phyloP scores from a whole-genome alignment of 192 early-diverging fungal genomes.

The Linnemannia schmuckeri region DNA sequence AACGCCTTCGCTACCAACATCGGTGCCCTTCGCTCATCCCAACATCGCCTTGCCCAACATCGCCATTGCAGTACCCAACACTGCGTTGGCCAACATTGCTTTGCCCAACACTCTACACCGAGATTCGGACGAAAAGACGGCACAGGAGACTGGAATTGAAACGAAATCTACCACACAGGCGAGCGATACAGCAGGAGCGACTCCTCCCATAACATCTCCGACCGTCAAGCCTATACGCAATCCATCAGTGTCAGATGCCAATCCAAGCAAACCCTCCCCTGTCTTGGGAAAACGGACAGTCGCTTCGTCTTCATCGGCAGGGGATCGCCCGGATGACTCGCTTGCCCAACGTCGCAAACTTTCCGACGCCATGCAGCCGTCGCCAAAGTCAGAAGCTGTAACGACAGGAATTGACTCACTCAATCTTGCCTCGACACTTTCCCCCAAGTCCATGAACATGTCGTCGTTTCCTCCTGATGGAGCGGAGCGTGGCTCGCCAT shows the following conservation, averaged over 20 bases:
- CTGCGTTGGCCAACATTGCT: constrained; percentile 14
- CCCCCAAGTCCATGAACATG: constrained; percentile 1
- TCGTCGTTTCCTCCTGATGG: neutral
- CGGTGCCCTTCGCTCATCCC: neutral
- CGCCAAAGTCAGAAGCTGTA: constrained; percentile 24
- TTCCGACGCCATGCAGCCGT: constrained; percentile 28
- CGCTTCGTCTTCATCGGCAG: constrained; percentile 4
- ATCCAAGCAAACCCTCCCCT: constrained; percentile 7
- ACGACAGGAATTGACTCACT: constrained; percentile 15
- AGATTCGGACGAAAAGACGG: neutral
- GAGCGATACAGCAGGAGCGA: neutral
- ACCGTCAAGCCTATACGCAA: neutral
- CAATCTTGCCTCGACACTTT: constrained; percentile 4
- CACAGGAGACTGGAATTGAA: neutral
- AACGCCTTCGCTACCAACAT: constrained; percentile 1
- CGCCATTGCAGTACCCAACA: constrained; percentile 15
- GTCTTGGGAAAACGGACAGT: constrained; percentile 42
- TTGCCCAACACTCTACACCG: neutral
- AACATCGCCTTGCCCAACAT: neutral
- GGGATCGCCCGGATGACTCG: constrained; percentile 12
- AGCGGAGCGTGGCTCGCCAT: constrained; percentile 1
- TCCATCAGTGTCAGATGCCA: neutral
- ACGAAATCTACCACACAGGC: neutral
- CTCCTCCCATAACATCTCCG: neutral
- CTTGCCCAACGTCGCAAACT: constrained; percentile 40